phyloP scores from a whole-genome alignment of 441 rosid species.

The Aquilaria agallochum region DNA sequence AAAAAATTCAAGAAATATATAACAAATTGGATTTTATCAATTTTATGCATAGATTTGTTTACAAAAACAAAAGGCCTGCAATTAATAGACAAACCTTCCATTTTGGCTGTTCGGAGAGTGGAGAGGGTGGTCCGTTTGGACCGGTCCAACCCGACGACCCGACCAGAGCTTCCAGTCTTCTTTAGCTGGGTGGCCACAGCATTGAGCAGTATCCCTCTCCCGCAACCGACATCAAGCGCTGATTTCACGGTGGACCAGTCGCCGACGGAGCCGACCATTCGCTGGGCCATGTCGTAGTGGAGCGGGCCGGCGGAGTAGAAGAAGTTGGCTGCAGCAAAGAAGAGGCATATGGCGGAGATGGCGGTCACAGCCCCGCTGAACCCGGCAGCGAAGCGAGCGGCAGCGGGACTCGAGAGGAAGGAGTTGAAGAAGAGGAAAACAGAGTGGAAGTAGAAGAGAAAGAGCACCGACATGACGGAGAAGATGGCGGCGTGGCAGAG shows the following conservation, averaged over 20 bases:
- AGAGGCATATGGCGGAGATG: slow-evolving; percentile 66
- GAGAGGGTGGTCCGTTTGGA: slow-evolving; percentile 77
- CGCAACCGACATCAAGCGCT: slow-evolving; percentile 92
- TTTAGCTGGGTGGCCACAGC: slow-evolving; percentile 95
- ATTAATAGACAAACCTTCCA: slow-evolving; percentile 52
- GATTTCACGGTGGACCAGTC: slow-evolving; percentile 89
- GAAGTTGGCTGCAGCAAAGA: slow-evolving; percentile 80
- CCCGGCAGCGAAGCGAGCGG: slow-evolving; percentile 68
- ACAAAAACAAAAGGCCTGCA: too few relatives aligned
- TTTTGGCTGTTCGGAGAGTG: slow-evolving; percentile 80
- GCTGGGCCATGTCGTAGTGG: slow-evolving; percentile 82
- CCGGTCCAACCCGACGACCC: slow-evolving; percentile 92
- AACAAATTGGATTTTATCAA: not conserved
- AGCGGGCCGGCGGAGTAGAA: slow-evolving; percentile 75
- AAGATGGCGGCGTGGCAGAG: slow-evolving; percentile 62
- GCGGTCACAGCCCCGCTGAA: slow-evolving; percentile 74
- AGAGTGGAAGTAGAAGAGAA: slow-evolving; percentile 46
- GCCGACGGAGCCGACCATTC: slow-evolving; percentile 70
- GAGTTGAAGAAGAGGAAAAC: slow-evolving; percentile 46
- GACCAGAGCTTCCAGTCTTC: slow-evolving; percentile 89
- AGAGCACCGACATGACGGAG: slow-evolving; percentile 45
- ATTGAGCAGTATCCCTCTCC: slow-evolving; percentile 81
- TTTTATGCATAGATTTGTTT: not conserved
- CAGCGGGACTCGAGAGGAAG: slow-evolving; percentile 39
- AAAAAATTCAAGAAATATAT: not conserved